Conservation (phyloP, 75 land plant species). For the Pinus albicaulis region DNA sequence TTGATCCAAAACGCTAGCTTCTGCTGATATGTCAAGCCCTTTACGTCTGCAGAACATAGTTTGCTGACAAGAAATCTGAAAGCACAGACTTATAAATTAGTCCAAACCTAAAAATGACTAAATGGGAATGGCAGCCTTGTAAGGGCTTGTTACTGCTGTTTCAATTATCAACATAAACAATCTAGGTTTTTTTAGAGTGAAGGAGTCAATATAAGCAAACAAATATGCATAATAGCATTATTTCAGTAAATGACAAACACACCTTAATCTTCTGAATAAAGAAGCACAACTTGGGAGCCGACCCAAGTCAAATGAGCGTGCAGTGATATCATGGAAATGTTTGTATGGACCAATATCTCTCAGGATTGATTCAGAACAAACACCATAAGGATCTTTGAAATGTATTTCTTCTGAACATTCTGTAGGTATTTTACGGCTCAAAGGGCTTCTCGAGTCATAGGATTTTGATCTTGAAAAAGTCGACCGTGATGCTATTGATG, state of each 20-base stretch:
- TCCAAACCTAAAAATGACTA: neutral
- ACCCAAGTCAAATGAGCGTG: constrained; percentile 38
- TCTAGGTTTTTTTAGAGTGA: neutral
- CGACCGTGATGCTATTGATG: constrained; percentile 33
- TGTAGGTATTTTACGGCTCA: neutral
- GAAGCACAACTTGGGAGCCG: constrained; percentile 31
- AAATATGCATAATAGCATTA: neutral
- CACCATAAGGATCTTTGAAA: constrained; percentile 58
- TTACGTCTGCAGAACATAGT: constrained; percentile 52
- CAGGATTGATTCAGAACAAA: constrained; percentile 42
- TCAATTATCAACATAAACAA: neutral
- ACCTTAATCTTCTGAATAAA: constrained; percentile 54
- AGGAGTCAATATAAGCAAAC: neutral
- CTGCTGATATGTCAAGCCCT: constrained; percentile 64
- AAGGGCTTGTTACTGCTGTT: too few relatives aligned
- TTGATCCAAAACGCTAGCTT: constrained; percentile 96
- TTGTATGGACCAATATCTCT: constrained; percentile 76
- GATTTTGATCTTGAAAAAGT: constrained; percentile 23
- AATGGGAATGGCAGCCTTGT: constrained; percentile 1
- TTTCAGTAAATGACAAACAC: constrained; percentile 10
- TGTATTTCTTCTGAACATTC: constrained; percentile 17
- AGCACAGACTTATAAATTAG: neutral
- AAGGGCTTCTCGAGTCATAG: constrained; percentile 4
- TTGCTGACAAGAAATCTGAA: constrained; percentile 55
- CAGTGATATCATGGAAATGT: constrained; percentile 37